phyloP scores from a whole-genome alignment of 2,329 filamentous ascomycete species.

The Verticillium nonalfalfae region DNA sequence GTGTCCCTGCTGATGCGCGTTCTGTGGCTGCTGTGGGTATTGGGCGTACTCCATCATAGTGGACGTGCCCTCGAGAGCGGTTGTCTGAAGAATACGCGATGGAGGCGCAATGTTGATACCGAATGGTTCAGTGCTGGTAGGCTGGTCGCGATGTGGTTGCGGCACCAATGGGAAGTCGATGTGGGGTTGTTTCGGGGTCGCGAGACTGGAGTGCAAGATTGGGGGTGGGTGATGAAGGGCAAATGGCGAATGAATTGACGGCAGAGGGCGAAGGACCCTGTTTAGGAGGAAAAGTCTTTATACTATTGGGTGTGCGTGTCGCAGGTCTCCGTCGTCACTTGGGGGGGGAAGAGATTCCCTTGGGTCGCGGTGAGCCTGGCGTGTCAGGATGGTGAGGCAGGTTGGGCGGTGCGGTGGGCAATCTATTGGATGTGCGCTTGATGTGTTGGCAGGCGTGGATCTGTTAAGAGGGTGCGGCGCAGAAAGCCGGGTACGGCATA shows the following conservation, averaged over 20 bases:
- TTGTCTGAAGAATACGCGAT: slow-evolving; percentile 4
- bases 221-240: background rate
- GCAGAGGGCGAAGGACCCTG: slow-evolving; percentile 12
- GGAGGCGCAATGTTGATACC: slow-evolving; percentile 15
- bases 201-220: background rate
- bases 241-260: slow-evolving; percentile 9
- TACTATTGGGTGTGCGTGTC: slow-evolving; percentile 39
- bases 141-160: background rate
- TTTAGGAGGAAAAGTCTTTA: slow-evolving; percentile 18
- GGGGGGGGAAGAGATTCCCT: slow-evolving; percentile 14
- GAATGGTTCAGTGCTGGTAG: background rate
- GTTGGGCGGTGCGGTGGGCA: slow-evolving; percentile 39
- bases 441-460: slow-evolving; percentile 55
- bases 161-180: slow-evolving; percentile 1
- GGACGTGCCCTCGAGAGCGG: slow-evolving; percentile 13
- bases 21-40: slow-evolving; percentile 64
- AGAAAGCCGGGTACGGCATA: slow-evolving; percentile 50
- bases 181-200: background rate
- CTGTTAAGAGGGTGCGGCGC: slow-evolving; percentile 43
- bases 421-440: slow-evolving; percentile 52
- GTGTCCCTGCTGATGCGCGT: slow-evolving; percentile 52
- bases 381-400: slow-evolving; percentile 12
- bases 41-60: slow-evolving; percentile 70
- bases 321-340: slow-evolving; percentile 32
- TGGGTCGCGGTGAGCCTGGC: background rate